phyloP scores from a whole-genome alignment of 352 stramenopile genomes.

The Aphanomyces invadans region DNA sequence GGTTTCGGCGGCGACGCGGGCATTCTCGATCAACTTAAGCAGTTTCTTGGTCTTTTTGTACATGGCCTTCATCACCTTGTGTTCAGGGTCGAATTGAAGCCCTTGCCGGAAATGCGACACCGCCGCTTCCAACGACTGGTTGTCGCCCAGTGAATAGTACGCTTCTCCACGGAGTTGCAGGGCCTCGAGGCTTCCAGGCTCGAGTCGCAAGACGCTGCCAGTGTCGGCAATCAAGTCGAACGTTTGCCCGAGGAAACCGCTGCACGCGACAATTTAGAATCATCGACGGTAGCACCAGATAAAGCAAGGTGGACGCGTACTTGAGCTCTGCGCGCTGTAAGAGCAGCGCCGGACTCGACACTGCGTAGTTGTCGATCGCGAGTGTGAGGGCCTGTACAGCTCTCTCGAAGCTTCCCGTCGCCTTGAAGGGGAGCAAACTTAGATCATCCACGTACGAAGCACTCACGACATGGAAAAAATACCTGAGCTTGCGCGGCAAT shows the following conservation, averaged over 20 bases:
- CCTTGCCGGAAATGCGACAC: constrained; percentile 68
- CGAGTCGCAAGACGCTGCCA: constrained; percentile 60
- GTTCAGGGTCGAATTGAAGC: constrained; percentile 71
- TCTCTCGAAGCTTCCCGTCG: constrained; percentile 53
- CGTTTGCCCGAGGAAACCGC: constrained; percentile 51
- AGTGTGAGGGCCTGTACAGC: constrained; percentile 58
- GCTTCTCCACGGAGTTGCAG: constrained; percentile 68
- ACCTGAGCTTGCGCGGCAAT: constrained; percentile 50
- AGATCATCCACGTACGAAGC: not conserved
- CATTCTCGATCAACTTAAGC: constrained; percentile 62
- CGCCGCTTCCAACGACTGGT: constrained; percentile 64
- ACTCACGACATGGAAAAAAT: not conserved
- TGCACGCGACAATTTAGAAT: constrained; percentile 26
- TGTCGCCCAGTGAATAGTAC: constrained; percentile 72
- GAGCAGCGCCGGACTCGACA: constrained; percentile 61
- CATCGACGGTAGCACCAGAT: not conserved
- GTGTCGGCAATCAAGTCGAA: constrained; percentile 75
- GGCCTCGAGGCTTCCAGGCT: constrained; percentile 54
- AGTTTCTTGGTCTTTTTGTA: constrained; percentile 62
- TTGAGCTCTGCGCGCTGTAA: constrained; percentile 61
- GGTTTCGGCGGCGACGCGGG: constrained; percentile 41
- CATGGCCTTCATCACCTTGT: constrained; percentile 71
- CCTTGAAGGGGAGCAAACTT: constrained; percentile 27
- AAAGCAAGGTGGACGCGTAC: constrained; percentile 9
- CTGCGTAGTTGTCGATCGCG: constrained; percentile 54